Percentiles rank a stretch among this genome's conserved stretches.
These are phyloP conservation scores for Solanum bulbocastanum DNA, from an alignment of 257 asterid genomes.

Conservation along the genomic window DNA sequence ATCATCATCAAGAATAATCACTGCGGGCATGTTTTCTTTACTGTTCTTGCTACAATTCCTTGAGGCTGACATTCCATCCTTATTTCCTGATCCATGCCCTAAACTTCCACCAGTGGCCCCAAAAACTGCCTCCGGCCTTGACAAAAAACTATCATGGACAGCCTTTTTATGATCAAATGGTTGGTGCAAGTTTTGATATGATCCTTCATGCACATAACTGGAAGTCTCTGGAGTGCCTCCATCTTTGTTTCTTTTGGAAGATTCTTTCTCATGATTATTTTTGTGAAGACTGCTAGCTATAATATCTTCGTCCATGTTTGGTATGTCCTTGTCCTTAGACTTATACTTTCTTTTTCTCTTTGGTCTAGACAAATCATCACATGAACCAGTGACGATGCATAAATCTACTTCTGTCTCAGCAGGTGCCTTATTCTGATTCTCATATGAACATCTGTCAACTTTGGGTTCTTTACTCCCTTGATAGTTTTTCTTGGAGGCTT, in stretches of 20 bases:
- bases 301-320: slow-evolving; percentile 5
- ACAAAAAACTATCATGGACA: slow-evolving; percentile 6
- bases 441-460: slow-evolving; percentile 11
- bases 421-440: slow-evolving; percentile 24
- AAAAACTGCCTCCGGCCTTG: slow-evolving; percentile 14
- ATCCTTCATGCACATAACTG: slow-evolving; percentile 9
- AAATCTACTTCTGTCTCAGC: slow-evolving; percentile 11
- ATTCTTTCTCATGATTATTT: slow-evolving; percentile 7
- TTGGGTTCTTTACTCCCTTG: slow-evolving; percentile 7
- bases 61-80: slow-evolving; percentile 18
- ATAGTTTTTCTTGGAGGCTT: slow-evolving; percentile 9
- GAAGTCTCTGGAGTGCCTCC: slow-evolving; percentile 12
- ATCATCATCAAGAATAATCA: slow-evolving; percentile 2
- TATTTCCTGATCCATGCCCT: slow-evolving; percentile 11
- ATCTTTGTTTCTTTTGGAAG: slow-evolving; percentile 12
- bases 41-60: slow-evolving; percentile 5
- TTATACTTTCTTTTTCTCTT: slow-evolving; percentile 15
- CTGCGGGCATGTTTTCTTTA: slow-evolving; percentile 5
- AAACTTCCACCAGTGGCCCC: slow-evolving; percentile 25
- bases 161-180: slow-evolving; percentile 1
- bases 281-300: slow-evolving; percentile 9
- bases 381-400: slow-evolving; percentile 4
- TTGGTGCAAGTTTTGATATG: slow-evolving; percentile 2
- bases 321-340: slow-evolving; percentile 11
- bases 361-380: slow-evolving; percentile 11